phyloP scores from a whole-genome alignment of 495 filamentous ascomycete species.

The Penicillium silybi region DNA sequence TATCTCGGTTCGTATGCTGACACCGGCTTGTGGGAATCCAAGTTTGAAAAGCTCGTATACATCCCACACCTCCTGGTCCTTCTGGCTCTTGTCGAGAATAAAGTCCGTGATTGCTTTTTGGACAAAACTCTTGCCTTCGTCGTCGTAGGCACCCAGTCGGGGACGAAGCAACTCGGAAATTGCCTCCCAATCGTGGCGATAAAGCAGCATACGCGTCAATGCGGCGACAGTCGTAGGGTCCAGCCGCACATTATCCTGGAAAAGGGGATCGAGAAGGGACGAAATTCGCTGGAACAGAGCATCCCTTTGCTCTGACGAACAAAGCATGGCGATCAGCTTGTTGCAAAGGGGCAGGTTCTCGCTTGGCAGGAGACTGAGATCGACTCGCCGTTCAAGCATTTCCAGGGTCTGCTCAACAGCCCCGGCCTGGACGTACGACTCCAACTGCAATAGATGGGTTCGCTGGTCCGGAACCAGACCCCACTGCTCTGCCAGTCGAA shows the following conservation, averaged over 20 bases:
- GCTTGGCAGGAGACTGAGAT: constrained; percentile 46
- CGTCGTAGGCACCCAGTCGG: constrained; percentile 58
- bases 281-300: constrained; percentile 63
- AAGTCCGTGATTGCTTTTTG: constrained; percentile 61
- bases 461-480: constrained; percentile 57
- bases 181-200: constrained; percentile 67
- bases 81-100: constrained; percentile 57
- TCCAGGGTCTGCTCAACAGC: constrained; percentile 64
- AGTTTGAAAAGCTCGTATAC: constrained; percentile 71
- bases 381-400: constrained; percentile 58
- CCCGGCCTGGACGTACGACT: constrained; percentile 64
- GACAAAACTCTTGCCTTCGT: constrained; percentile 59
- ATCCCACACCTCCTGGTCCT: constrained; percentile 64
- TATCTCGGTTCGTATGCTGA: constrained; percentile 58
- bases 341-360: constrained; percentile 65
- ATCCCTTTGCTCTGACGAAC: constrained; percentile 44
- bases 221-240: constrained; percentile 68
- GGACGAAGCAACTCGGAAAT: constrained; percentile 72
- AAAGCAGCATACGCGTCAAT: constrained; percentile 66
- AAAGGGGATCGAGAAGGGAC: constrained; percentile 69
- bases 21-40: constrained; percentile 71
- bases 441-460: constrained; percentile 70
- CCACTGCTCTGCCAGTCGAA: constrained; percentile 57
- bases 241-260: constrained; percentile 63
- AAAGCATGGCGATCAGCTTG: constrained; percentile 71